Evolutionary conservation across 345 rosid species (phyloP).

Genomic region (Arabis alpina): DNA sequence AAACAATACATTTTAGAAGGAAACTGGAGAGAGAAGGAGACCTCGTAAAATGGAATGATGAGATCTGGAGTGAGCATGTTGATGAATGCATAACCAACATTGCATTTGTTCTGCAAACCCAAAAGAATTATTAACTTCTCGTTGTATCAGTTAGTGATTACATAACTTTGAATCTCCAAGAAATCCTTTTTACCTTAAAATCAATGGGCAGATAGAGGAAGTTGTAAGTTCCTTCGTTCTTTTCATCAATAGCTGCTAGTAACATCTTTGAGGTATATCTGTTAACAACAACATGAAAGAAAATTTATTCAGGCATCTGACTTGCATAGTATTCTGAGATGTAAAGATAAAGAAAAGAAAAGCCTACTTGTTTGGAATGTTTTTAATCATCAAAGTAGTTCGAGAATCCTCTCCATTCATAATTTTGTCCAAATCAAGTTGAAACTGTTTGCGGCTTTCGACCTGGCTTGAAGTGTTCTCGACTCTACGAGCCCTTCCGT

Average conservation of each 20-base stretch:
- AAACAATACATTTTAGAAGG: background rate
- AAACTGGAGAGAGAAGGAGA: slow-evolving; percentile 24
- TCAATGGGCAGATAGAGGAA: slow-evolving; percentile 46
- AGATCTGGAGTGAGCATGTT: slow-evolving; percentile 77
- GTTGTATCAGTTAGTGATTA: background rate
- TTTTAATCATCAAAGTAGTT: slow-evolving; percentile 67
- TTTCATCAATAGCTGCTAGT: slow-evolving; percentile 36
- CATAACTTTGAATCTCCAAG: background rate
- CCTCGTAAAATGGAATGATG: slow-evolving; percentile 84
- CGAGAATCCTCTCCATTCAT: slow-evolving; percentile 63
- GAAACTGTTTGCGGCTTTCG: slow-evolving; percentile 77
- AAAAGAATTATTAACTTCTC: slow-evolving; percentile 16
- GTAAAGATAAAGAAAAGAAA: background rate
- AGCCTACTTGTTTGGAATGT: slow-evolving; percentile 68
- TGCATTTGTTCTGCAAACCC: slow-evolving; percentile 80
- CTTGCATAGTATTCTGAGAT: background rate
- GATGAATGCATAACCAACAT: slow-evolving; percentile 89
- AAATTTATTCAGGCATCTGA: background rate
- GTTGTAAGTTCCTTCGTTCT: slow-evolving; percentile 42
- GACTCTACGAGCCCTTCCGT: slow-evolving; percentile 60
- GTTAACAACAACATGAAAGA: slow-evolving; percentile 16
- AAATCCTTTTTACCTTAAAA: slow-evolving; percentile 35
- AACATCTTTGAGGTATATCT: slow-evolving; percentile 48
- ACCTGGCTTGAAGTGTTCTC: slow-evolving; percentile 64
- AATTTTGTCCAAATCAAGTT: slow-evolving; percentile 85